These are phyloP conservation scores for Obelidium mucronatum DNA, from an alignment of 192 early-diverging fungal genomes.

Conservation along the genomic window DNA sequence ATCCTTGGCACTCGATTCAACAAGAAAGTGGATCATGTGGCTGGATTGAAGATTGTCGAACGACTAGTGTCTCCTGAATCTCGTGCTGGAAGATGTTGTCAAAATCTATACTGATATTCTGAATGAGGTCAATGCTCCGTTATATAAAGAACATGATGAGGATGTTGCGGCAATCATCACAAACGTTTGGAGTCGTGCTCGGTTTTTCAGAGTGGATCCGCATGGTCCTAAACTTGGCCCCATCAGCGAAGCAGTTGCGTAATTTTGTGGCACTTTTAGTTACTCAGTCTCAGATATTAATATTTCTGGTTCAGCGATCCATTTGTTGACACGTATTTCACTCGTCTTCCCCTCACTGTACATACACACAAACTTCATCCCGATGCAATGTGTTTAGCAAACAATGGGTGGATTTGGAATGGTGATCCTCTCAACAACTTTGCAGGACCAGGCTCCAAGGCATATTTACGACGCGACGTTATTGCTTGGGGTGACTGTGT, in stretches of 20 bases:
- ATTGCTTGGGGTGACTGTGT: constrained; percentile 99
- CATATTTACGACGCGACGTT: constrained; percentile 93
- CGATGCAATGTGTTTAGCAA: constrained; percentile 82
- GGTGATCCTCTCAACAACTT: constrained; percentile 92
- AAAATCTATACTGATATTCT: constrained; percentile 66
- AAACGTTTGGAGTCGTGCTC: constrained; percentile 80
- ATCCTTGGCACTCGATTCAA: constrained; percentile 58
- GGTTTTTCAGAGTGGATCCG: constrained; percentile 83
- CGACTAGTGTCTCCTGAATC: constrained; percentile 20
- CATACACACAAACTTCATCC: constrained; percentile 59
- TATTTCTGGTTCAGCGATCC: constrained; percentile 66
- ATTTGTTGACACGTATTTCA: constrained; percentile 97
- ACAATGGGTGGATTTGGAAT: constrained; percentile 93
- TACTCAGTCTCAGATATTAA: neutral
- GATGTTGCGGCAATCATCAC: constrained; percentile 73
- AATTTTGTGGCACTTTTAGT: constrained; percentile 4
- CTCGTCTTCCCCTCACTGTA: constrained; percentile 72
- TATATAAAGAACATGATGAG: constrained; percentile 85
- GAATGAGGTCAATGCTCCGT: constrained; percentile 88
- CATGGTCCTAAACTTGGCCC: constrained; percentile 87
- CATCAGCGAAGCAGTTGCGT: constrained; percentile 69
- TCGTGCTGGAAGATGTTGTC: constrained; percentile 49
- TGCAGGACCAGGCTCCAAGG: constrained; percentile 83
- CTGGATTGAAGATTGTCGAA: constrained; percentile 60
- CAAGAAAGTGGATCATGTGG: constrained; percentile 57